Evolutionary conservation across 345 rosid species (phyloP), one percentile per base, ranked within the genome.

Genomic region (Hibiscus trionum): DNA sequence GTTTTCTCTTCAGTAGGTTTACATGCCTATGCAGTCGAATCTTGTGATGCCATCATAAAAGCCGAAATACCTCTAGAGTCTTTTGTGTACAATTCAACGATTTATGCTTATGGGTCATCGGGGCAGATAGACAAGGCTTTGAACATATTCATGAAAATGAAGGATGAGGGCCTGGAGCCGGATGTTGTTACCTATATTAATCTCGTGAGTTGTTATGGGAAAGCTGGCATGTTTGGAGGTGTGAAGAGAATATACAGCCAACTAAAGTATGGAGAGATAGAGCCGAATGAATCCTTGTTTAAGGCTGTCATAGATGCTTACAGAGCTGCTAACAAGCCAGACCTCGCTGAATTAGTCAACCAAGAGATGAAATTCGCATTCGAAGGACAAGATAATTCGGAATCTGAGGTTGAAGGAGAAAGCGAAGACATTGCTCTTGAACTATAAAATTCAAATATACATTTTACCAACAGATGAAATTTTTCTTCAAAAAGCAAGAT

Each of bases 171-270:
- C 31, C 69, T 91, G 52, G 78, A 87, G 60, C 93, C 96, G n/a
- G 98, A 93, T 79, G 19, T 86, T 21, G 85, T 88, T 56, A 91
- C 98, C 10, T 83, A 75, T 44, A 84, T 86, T 19, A 77, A 82
- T 82, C 86, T 93, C 42, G 91, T 84, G 47, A 82, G 76, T 72
- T 82, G 96, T 72, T 91, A 93, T 47, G 94, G 92, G 33, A 91
- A 83, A 79, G 91, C 97, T 60, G 92, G 93, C 24, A 88, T 93
- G 93, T 76, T 89, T 50, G 93, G 89, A 76, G 98, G 96, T 56
- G 91, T 91, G 78, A 89, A 85, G 78, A 86, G 91, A 74, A 83
- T 91, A 62, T 85, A 89, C 74, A 78, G 82, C 72, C 76, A 79
- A 64, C 33, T 91, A 47, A 86, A 86, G 69, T 84, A 81, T 76